Base-by-base conservation (phyloP, 1,284 basidiomycete species). In the Ustilago bromivora region DNA sequence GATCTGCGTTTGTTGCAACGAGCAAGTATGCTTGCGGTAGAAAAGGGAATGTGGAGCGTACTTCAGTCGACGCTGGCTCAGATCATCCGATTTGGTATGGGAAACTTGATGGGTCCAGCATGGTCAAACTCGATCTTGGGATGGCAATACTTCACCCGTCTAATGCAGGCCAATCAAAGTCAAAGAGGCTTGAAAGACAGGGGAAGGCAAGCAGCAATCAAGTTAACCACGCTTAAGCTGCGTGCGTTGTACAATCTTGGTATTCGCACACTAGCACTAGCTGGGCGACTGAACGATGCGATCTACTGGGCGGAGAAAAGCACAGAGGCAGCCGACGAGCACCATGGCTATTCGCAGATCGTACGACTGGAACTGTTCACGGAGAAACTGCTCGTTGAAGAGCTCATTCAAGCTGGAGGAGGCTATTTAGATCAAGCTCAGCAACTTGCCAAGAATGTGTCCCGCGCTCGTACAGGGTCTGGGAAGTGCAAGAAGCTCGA, bases 211-310 rank as follows among this genome's bases (percentile, higher is more conserved):
- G 9, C 28, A 17, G 57, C 12, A 28, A 54, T 62, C 13, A 5
- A n/a, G 41, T 0, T 51, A 12, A 55, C 66, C 1, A 60, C 54
- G 12, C 0, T 28, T 3, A 64, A 69, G 57, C 23, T 77, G 46
- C 32, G 61, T 10, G 15, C 2, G 17, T 31, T 79, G 19, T 79
- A 76, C 66, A 73, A 74, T n/a, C 56, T 73, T 4, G 69, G 73
- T 17, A 61, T 79, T 23, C 53, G 77, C 28, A 79, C 74, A 6
- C 47, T 77, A 9, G 66, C 66, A 17, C 32, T 76, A 15, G 66
- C 72, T 6, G 77, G 71, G 0, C 43, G 77, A 5, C 34, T 70
- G 35, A 61, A 76, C 19, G 77, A 76, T 57, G 77, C 77, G 11
- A 23, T 71, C 0, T 31, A 23, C 10, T 79, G 76, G 76, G 65